Conservation (phyloP, 495 filamentous ascomycete species). For the Choiromyces venosus region DNA sequence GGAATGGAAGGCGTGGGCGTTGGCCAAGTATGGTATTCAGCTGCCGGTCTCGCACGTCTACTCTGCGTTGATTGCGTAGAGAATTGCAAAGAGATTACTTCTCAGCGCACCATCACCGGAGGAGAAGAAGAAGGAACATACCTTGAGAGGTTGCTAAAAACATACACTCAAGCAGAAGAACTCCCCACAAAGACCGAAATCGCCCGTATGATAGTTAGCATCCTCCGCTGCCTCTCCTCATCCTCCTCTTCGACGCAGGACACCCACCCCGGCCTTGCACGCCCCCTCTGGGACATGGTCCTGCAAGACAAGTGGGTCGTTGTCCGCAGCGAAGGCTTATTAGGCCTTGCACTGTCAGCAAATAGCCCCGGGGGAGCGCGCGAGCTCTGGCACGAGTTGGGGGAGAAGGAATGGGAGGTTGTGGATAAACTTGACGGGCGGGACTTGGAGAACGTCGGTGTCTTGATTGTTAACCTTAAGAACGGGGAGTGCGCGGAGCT, state of each 20-base stretch:
- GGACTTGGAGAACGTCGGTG: constrained; percentile 32
- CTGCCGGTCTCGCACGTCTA: constrained; percentile 61
- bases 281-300: constrained; percentile 57
- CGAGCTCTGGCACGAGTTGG: constrained; percentile 21
- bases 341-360: constrained; percentile 68
- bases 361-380: constrained; percentile 34
- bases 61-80: constrained; percentile 46
- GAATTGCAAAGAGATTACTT: not conserved
- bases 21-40: constrained; percentile 65
- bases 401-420: constrained; percentile 25
- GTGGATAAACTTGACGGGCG: constrained; percentile 17
- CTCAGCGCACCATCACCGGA: not conserved
- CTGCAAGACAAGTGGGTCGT: constrained; percentile 64
- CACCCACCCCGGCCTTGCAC: constrained; percentile 48
- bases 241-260: constrained; percentile 33
- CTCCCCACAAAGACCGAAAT: constrained; percentile 67
- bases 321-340: constrained; percentile 66
- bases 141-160: constrained; percentile 53
- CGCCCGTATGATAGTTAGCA: constrained; percentile 58
- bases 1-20: constrained; percentile 58
- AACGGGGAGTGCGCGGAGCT: constrained; percentile 9
- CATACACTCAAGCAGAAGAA: constrained; percentile 55
- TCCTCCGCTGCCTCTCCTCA: constrained; percentile 57
- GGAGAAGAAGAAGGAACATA: constrained; percentile 56
- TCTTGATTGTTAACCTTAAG: constrained; percentile 31